Percentiles rank a stretch among this genome's conserved stretches.
phyloP scores from a whole-genome alignment of 768 basidiomycete species.

The Neoboletus brunneissimus region DNA sequence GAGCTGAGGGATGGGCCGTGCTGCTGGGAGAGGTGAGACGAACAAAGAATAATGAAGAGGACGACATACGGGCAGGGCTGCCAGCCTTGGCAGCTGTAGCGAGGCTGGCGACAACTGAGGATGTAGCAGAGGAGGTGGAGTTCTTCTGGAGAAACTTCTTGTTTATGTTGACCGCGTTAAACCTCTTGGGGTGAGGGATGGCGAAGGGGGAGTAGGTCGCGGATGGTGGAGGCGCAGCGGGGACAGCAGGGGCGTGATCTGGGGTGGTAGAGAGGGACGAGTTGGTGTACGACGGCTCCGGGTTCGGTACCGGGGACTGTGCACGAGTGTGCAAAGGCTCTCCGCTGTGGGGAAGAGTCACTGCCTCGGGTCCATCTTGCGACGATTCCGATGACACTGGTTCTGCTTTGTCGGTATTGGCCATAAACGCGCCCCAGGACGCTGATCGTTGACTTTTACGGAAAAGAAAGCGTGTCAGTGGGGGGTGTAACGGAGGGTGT shows the following conservation, averaged over 20 bases:
- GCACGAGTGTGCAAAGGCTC: conserved; percentile 10
- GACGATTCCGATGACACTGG: conserved; percentile 43
- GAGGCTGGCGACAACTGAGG: conserved; percentile 43
- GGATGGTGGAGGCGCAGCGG: conserved; percentile 6
- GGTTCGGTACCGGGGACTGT: conserved; percentile 17
- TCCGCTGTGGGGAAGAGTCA: conserved; percentile 5
- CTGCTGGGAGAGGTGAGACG: conserved; percentile 35
- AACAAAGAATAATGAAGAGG: background rate
- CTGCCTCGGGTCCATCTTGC: conserved; percentile 24
- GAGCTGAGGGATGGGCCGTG: conserved; percentile 54
- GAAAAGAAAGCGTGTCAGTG: conserved; percentile 11
- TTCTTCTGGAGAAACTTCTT: conserved; percentile 96
- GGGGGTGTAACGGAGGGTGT: background rate
- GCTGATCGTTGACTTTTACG: conserved; percentile 34
- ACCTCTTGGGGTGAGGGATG: conserved; percentile 71
- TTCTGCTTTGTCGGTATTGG: conserved; percentile 53
- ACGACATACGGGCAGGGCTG: conserved; percentile 49
- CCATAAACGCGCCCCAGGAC: conserved; percentile 81
- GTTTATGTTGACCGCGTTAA: conserved; percentile 88
- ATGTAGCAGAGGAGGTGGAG: conserved; percentile 51
- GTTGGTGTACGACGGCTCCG: conserved; percentile 8
- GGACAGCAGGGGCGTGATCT: conserved; percentile 15
- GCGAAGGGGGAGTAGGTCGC: conserved; percentile 23
- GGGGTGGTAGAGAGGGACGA: conserved; percentile 13
- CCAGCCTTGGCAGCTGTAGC: conserved; percentile 46